Base-by-base conservation (phyloP, 169 alveolate species). In the Nephromyces sp. region DNA sequence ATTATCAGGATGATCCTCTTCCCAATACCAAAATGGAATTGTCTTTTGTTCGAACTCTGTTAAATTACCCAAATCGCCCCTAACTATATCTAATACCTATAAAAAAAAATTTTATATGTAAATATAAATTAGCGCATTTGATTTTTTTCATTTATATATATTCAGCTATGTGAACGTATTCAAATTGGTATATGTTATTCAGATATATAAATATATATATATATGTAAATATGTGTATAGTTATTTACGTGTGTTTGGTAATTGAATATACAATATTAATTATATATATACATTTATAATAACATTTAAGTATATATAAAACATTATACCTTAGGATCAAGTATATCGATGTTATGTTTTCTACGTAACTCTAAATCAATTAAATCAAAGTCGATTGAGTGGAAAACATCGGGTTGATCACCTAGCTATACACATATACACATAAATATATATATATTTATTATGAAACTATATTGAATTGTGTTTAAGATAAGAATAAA, bases 321-420 rank as follows among this genome's bases (percentile, higher is more conserved):
- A n/a, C 57, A 15, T 43, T n/a, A 43, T 53, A 33, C 79, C 73
- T 74, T 25, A 21, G 65, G 63, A 15, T 74, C 74, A 66, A 64
- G 35, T 31, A 74, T 74, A 65, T 74, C 80, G 69, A 74, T 74
- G 43, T 67, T 66, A 27, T 74, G 80, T 15, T 62, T 57, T 64
- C 68, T 75, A 25, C 72, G 15, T 29, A 69, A 62, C 43, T 57
- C 25, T 70, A 53, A 52, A 28, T 69, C 80, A 5, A 74, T 65
- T 66, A 74, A 34, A 33, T 74, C 80, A 64, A 63, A 74, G 35
- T 74, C 80, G 75, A 70, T 62, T 2, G 62, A 65, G 66, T 74
- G 66, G 70, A 70, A 74, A 29, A 74, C 29, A 25, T 70, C 69
- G 6, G 67, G 67, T 15, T 43, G 63, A 0, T 53, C n/a, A 28